Conservation (phyloP, 192 early-diverging fungal genomes). For the Gamsiella multidivaricata region DNA sequence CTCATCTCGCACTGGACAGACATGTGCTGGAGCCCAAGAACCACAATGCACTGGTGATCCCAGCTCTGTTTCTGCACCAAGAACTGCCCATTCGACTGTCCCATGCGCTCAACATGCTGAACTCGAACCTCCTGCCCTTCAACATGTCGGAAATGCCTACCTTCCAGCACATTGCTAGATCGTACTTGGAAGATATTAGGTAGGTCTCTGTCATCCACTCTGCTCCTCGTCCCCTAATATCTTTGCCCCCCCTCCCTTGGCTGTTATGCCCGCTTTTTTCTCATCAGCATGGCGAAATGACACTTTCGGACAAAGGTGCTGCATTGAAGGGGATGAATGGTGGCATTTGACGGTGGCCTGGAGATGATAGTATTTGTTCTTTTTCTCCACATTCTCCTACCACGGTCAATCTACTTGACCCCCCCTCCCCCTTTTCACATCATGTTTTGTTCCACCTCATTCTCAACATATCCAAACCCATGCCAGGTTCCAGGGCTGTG, state of each 20-base stretch:
- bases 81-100: slow-evolving; percentile 69
- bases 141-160: slow-evolving; percentile 56
- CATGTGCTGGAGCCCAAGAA: slow-evolving; percentile 44
- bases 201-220: neutral
- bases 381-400: too few relatives aligned
- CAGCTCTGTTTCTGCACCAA: slow-evolving; percentile 65
- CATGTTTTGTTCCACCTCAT: too few relatives aligned
- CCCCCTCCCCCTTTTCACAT: too few relatives aligned
- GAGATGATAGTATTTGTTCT: too few relatives aligned
- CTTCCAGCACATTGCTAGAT: slow-evolving; percentile 60
- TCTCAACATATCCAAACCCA: too few relatives aligned
- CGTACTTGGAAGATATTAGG: slow-evolving; percentile 64
- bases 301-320: neutral
- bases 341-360: neutral
- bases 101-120: slow-evolving; percentile 62
- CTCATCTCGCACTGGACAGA: neutral
- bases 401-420: too few relatives aligned
- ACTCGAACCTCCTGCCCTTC: slow-evolving; percentile 56
- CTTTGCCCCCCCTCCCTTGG: slow-evolving; percentile 5
- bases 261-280: too few relatives aligned
- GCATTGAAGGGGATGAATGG: neutral
- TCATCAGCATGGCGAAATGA: slow-evolving; percentile 1
- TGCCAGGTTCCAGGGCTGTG: too few relatives aligned
- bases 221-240: slow-evolving; percentile 43
- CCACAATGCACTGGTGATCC: slow-evolving; percentile 28